Base-by-base conservation (phyloP, 2,329 filamentous ascomycete genomes). In the Pestalotiopsis sp. region DNA sequence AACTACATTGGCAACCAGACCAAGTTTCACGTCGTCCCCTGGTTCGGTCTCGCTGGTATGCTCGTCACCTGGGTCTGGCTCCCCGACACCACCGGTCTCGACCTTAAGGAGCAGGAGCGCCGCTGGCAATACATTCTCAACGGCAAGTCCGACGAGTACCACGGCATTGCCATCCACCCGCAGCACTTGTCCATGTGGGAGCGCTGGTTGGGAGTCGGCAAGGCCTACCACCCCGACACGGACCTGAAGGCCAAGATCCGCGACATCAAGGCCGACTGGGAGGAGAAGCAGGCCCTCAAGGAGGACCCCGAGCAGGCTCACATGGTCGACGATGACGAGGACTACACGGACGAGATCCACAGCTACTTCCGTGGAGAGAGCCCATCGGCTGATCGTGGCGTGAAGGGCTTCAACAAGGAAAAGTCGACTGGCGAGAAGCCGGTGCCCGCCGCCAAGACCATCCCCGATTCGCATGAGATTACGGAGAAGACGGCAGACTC, bases 21-120 rank as follows among this genome's bases (percentile, higher is more conserved):
- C 70, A 96, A 95, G 79, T 98, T 98, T 84, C 90, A 94, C 79
- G 89, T 98, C 57, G 94, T 98, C 1, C 94, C 95, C 22, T 98
- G 95, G 95, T 98, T 78, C 79, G 95, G 95, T 77, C 90, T 98
- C 17, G 90, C 85, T 17, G 95, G 95, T 73, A 93, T 96, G 83
- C 73, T 98, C 35, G 80, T 98, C 68, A 98, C 94, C 57, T 90
- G 83, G 72, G 72, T 97, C 74, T 98, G 94, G 86, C 90, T 98
- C 39, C 95, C 95, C n/a, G 95, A 98, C 78, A 98, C 95, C 74
- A 98, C 94, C 10, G 95, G 95, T 67, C 91, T 98, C 52, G 95
- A 98, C 78, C 89, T 98, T 70, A 97, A 97, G 86, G 95, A 98
- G 81, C 94, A 98, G 82, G 95, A 98, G 82, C 92, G 95, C 71